Evolutionary conservation across 306 rosid genomes (phyloP).

Genomic region (Lagenaria siceraria): DNA sequence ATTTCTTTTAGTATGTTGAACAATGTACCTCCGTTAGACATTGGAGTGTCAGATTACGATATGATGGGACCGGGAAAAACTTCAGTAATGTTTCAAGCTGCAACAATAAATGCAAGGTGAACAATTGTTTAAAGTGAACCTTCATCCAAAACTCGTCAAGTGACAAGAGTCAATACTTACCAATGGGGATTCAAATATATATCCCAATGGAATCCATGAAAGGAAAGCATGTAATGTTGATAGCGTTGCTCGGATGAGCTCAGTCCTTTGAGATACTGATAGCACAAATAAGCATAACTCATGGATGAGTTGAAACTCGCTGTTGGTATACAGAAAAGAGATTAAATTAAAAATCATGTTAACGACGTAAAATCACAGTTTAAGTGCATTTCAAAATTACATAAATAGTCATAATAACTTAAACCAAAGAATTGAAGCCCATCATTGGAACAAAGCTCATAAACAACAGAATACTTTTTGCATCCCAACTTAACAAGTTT

Average conservation of each 20-base stretch:
- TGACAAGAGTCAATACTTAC: slow-evolving; percentile 29
- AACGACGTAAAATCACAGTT: not conserved
- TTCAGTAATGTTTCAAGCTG: slow-evolving; percentile 94
- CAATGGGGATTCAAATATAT: slow-evolving; percentile 90
- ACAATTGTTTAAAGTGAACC: not conserved
- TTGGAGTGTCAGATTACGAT: slow-evolving; percentile 84
- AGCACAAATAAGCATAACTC: slow-evolving; percentile 93
- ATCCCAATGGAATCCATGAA: slow-evolving; percentile 98
- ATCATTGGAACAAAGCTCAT: not conserved
- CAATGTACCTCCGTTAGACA: slow-evolving; percentile 75
- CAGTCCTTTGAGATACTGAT: slow-evolving; percentile 87
- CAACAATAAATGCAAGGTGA: slow-evolving; percentile 8
- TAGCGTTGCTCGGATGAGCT: slow-evolving; percentile 82
- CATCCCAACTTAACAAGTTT: not conserved
- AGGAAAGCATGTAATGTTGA: slow-evolving; percentile 94
- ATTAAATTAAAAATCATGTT: not conserved
- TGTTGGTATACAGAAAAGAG: slow-evolving; percentile 25
- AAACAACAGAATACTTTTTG: not conserved
- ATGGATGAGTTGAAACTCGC: slow-evolving; percentile 97
- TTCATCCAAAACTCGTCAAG: not conserved
- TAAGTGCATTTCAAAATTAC: not conserved
- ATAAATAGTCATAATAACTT: not conserved
- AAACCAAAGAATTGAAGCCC: not conserved
- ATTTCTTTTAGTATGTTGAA: not conserved
- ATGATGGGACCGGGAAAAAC: slow-evolving; percentile 71